These are phyloP conservation scores for Marsdenia floribunda DNA, from an alignment of 257 asterid genomes.

Conservation along the genomic window DNA sequence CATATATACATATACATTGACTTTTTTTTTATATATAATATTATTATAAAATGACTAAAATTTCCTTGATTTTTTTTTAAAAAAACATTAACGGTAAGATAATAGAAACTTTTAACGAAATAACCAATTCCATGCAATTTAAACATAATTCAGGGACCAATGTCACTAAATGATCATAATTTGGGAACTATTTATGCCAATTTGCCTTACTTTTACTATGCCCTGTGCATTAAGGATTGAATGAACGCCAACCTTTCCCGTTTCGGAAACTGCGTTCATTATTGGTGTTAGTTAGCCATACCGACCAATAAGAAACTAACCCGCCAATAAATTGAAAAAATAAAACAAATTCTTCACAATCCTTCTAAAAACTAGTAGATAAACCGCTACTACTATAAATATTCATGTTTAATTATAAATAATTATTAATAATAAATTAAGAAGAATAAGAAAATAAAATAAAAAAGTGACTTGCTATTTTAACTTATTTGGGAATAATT, in stretches of 20 bases:
- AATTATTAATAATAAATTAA: neutral
- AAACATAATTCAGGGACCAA: too few relatives aligned
- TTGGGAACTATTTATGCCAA: too few relatives aligned
- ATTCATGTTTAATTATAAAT: neutral
- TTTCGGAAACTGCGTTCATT: neutral
- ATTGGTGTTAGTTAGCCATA: neutral
- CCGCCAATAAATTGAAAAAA: slow-evolving; percentile 8
- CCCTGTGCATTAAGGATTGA: neutral
- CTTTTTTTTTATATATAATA: too few relatives aligned
- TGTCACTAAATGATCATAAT: too few relatives aligned
- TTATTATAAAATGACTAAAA: too few relatives aligned
- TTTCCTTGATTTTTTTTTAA: too few relatives aligned
- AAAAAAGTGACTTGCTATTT: neutral
- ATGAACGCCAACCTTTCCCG: neutral
- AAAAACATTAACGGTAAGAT: too few relatives aligned
- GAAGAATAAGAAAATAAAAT: too few relatives aligned
- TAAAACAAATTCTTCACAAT: neutral
- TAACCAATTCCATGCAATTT: too few relatives aligned
- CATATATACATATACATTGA: too few relatives aligned
- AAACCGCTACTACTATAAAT: neutral
- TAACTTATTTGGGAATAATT: neutral
- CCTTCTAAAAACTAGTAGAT: neutral
- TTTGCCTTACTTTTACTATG: too few relatives aligned
- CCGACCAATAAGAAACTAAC: slow-evolving; percentile 12
- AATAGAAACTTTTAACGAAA: too few relatives aligned